Percentiles rank a stretch among this genome's conserved stretches.
Conservation (phyloP, 2,329 filamentous ascomycete genomes). For the Phaeomoniella chlamydospora region DNA sequence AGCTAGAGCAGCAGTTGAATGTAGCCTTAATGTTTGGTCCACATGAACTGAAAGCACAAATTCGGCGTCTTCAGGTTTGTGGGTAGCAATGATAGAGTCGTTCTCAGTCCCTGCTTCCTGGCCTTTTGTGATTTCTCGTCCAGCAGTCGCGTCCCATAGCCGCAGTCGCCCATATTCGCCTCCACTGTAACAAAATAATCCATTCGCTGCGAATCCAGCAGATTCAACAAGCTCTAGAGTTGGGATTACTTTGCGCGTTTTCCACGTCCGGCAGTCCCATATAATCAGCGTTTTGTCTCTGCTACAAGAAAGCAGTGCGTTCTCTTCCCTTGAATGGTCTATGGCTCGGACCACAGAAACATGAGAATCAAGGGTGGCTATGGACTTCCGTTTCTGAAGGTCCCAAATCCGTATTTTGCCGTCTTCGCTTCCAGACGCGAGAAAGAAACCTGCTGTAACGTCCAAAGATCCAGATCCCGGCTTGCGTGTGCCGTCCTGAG, state of each 20-base stretch:
- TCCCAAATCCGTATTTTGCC: conserved; percentile 89
- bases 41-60: conserved; percentile 73
- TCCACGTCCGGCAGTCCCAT: conserved; percentile 83
- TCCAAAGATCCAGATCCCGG: conserved; percentile 16
- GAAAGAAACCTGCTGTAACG: conserved; percentile 49
- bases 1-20: conserved; percentile 37
- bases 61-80: conserved; percentile 36
- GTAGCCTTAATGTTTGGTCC: conserved; percentile 75
- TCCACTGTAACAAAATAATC: conserved; percentile 63
- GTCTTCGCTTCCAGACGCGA: conserved; percentile 87
- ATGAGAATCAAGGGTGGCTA: conserved; percentile 74
- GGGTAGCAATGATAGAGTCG: conserved; percentile 55
- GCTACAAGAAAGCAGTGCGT: conserved; percentile 67
- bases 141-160: conserved; percentile 67
- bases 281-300: conserved; percentile 88
- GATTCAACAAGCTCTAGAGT: conserved; percentile 76
- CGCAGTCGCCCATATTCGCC: conserved; percentile 72
- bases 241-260: conserved; percentile 63
- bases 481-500: conserved; percentile 12
- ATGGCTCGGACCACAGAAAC: conserved; percentile 85
- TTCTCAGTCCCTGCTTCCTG: conserved; percentile 47
- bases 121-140: conserved; percentile 64
- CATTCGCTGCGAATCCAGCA: conserved; percentile 62
- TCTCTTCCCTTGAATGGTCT: conserved; percentile 62
- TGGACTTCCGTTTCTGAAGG: conserved; percentile 63